Conservation (phyloP, 2,329 filamentous ascomycete species). For the Cucurbitaria berberidis region DNA sequence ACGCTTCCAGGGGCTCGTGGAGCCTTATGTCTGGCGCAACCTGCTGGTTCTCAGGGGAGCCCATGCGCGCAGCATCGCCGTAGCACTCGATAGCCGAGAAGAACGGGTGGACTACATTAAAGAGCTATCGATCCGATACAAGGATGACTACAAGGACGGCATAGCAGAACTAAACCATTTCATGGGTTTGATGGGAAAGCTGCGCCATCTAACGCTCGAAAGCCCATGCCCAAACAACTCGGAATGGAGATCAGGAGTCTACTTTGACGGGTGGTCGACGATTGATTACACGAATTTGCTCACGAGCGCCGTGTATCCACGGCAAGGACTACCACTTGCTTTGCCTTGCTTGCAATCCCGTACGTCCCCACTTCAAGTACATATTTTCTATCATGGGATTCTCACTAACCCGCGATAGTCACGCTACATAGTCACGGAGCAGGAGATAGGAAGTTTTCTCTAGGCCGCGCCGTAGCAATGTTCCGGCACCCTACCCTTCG, state of each 20-base stretch:
- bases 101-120: slow-evolving; percentile 33
- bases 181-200: slow-evolving; percentile 32
- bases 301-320: slow-evolving; percentile 29
- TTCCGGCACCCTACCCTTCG: slow-evolving; percentile 44
- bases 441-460: slow-evolving; percentile 33
- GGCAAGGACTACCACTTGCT: slow-evolving; percentile 14
- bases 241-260: slow-evolving; percentile 29
- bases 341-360: slow-evolving; percentile 41
- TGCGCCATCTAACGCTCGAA: slow-evolving; percentile 42
- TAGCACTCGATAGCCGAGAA: slow-evolving; percentile 31
- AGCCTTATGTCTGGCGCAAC: slow-evolving; percentile 44
- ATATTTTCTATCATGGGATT: not conserved
- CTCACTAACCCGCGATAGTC: slow-evolving; percentile 28
- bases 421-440: slow-evolving; percentile 42
- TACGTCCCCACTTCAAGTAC: slow-evolving; percentile 15
- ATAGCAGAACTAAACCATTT: slow-evolving; percentile 41
- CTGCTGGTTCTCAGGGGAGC: slow-evolving; percentile 35
- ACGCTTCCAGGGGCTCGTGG: slow-evolving; percentile 37
- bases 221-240: slow-evolving; percentile 46
- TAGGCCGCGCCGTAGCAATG: slow-evolving; percentile 35
- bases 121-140: slow-evolving; percentile 40
- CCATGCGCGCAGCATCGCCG: slow-evolving; percentile 32
- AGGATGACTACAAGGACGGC: slow-evolving; percentile 25
- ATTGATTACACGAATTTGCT: slow-evolving; percentile 44
- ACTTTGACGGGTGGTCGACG: slow-evolving; percentile 37